phyloP scores from a whole-genome alignment of 2,329 filamentous ascomycete species.

The Pseudopyrenochaeta lycopersici region DNA sequence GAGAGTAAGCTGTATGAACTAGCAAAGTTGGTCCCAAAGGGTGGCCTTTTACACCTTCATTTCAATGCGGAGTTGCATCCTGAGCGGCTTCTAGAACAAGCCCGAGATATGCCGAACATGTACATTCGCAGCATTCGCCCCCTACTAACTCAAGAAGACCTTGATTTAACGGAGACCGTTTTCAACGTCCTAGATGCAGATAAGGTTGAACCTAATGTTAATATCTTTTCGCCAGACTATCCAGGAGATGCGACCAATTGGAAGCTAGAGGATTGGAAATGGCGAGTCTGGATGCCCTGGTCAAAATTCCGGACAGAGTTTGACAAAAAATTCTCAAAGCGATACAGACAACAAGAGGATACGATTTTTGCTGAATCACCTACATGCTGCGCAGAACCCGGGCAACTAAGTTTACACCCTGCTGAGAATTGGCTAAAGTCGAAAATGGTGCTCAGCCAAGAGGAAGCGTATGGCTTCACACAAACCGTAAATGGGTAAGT shows the following conservation, averaged over 20 bases:
- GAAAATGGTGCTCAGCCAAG: conserved; percentile 70
- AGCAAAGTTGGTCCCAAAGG: conserved; percentile 72
- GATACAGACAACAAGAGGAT: conserved; percentile 14
- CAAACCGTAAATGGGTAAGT: conserved; percentile 64
- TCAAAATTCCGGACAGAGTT: conserved; percentile 54
- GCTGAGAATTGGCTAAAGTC: conserved; percentile 64
- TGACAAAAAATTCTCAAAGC: conserved; percentile 35
- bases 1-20: conserved; percentile 67
- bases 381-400: conserved; percentile 24
- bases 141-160: conserved; percentile 54
- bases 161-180: conserved; percentile 67
- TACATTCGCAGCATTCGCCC: conserved; percentile 71
- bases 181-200: conserved; percentile 62
- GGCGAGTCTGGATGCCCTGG: conserved; percentile 56
- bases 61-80: conserved; percentile 79
- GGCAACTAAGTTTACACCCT: conserved; percentile 17
- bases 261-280: conserved; percentile 12
- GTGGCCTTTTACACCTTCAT: conserved; percentile 76
- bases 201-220: conserved; percentile 29
- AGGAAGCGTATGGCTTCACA: conserved; percentile 65
- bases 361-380: conserved; percentile 8
- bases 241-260: conserved; percentile 40
- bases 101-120: conserved; percentile 64
- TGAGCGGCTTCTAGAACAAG: conserved; percentile 66
- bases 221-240: conserved; percentile 63